Base-by-base conservation (phyloP, 345 rosid genomes). In the Populus euphratica region DNA sequence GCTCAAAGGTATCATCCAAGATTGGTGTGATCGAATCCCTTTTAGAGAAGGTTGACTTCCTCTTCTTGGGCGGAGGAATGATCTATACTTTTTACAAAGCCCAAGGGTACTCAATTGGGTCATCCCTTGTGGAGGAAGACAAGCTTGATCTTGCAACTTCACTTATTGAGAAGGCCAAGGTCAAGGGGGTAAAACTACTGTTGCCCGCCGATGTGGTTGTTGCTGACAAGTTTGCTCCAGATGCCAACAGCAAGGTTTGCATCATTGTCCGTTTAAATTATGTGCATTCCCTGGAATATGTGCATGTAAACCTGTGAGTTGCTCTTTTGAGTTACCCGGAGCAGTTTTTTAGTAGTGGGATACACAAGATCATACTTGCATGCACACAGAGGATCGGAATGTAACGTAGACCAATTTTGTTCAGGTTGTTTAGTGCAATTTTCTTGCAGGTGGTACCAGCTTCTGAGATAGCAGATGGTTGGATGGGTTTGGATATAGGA, bases 401-500 rank as follows among this genome's bases (percentile, higher is more conserved):
- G 64, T 59, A 25, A 59, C 10, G 1, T 4, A 10, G 29, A 59
- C 18, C 70, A 29, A 70, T 69, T 49, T 38, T 23, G 18, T 72
- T 69, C 31, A 33, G 29, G 72, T 31, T 14, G 41, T 68, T 78
- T n/a, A 13, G 35, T 64, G 14, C 29, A 25, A 73, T 76, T 54
- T 81, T 68, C 68, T 76, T 80, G 69, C 89, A 94, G 98, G 81
- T 90, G 73, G 94, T 94, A 77, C 84, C 93, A 6, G 98, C 94
- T 43, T 78, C 97, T 9, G 84, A 39, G n/a, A 92, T 94, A 77
- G 91, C 93, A 5, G 97, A 91, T 82, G 94, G 94, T 2, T 94
- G 98, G 98, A 92, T 94, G 96, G 98, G 98, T 70, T 82, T 94
- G 86, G 98, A 94, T 86, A 81, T 92, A 3, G 98, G 98, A 77